A percentile compares a stretch with the other conserved stretches of the same genome.
phyloP scores from a whole-genome alignment of 441 rosid genomes.

The Populus hybrid region DNA sequence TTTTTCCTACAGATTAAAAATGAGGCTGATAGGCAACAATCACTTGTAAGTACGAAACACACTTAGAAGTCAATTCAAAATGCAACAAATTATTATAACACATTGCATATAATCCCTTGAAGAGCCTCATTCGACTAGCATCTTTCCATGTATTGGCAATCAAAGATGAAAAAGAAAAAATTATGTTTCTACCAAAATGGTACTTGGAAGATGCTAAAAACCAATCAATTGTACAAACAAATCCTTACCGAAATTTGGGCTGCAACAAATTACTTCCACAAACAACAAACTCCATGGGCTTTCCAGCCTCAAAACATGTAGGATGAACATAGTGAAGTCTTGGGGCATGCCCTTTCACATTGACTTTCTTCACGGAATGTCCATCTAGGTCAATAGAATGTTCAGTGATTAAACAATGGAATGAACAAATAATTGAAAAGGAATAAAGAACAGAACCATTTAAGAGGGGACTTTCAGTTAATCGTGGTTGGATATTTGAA shows the following conservation, averaged over 20 bases:
- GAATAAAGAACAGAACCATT: background rate
- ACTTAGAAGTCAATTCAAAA: background rate
- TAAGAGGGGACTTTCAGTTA: background rate
- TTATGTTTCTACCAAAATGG: background rate
- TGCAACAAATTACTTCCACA: slow-evolving; percentile 84
- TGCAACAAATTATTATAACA: background rate
- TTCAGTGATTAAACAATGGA: slow-evolving; percentile 13
- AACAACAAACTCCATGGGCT: slow-evolving; percentile 79
- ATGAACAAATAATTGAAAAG: background rate
- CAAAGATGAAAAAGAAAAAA: background rate
- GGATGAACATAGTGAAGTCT: slow-evolving; percentile 88
- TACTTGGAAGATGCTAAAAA: background rate
- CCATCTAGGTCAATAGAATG: slow-evolving; percentile 49
- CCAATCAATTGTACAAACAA: background rate
- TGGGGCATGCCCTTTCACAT: slow-evolving; percentile 53
- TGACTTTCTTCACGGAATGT: slow-evolving; percentile 53
- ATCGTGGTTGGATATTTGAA: background rate
- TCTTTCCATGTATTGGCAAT: background rate
- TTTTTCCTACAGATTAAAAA: background rate
- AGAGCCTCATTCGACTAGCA: background rate
- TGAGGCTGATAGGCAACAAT: background rate
- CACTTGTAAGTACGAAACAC: background rate
- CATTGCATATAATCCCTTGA: background rate
- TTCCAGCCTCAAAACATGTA: slow-evolving; percentile 88
- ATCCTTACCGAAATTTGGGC: slow-evolving; percentile 71